These are phyloP conservation scores for Plasmodiophora brassicae DNA, from an alignment of 208 protist species.

Conservation along the genomic window DNA sequence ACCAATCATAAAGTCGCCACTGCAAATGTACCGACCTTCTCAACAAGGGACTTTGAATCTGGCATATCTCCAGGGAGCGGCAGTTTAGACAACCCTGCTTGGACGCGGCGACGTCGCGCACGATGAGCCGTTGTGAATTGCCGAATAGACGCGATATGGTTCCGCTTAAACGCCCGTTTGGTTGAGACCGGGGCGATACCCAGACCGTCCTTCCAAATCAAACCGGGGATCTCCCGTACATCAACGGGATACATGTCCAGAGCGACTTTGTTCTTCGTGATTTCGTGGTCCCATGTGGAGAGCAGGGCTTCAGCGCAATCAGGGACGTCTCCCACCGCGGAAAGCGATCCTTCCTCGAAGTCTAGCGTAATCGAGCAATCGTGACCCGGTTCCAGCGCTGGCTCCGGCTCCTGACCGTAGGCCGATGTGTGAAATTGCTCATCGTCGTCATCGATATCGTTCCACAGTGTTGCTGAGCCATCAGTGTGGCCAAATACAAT, in stretches of 20 bases:
- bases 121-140: background rate
- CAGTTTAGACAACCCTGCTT: too few species aligned
- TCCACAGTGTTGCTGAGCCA: too few species aligned
- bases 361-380: background rate
- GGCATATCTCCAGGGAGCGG: background rate
- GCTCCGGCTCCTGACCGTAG: background rate
- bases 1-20: too few species aligned
- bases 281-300: background rate
- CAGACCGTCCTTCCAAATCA: background rate
- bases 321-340: background rate
- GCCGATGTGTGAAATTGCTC: background rate
- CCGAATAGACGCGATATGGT: background rate
- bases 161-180: background rate
- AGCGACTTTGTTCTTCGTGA: background rate
- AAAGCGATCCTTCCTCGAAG: background rate
- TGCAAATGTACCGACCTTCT: background rate
- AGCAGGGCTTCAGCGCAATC: slow-evolving; percentile 17
- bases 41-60: background rate
- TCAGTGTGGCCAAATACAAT: background rate
- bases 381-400: background rate
- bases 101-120: too few species aligned
- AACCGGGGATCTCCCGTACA: background rate
- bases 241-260: background rate
- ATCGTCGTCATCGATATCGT: too few species aligned
- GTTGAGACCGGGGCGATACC: background rate